Evolutionary conservation across 306 rosid species (phyloP), one percentile per base, ranked within the genome.

Genomic region (Dryas octopetala): DNA sequence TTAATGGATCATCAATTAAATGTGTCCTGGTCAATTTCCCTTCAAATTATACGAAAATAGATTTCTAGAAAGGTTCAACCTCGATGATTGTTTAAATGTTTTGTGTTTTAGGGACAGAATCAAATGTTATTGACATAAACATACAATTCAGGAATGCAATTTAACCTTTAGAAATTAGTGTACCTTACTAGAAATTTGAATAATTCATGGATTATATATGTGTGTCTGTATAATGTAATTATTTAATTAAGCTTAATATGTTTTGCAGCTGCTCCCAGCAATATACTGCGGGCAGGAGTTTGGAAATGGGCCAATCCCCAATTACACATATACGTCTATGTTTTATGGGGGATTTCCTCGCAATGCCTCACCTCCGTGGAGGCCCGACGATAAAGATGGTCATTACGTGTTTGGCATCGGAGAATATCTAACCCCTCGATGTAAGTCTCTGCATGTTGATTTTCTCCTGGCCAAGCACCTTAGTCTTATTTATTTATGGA

Each of bases 361-460:
- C 66, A 79, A 84, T 86, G 91, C 83, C 32, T 87, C 97, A 8
- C 97, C 95, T 38, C 95, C 92, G 16, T 91, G 91, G 91, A 88
- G 95, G 74, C 85, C 95, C 28, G 97, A 91, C 69, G 91, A 91
- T 78, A 86, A 89, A 82, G 95, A 91, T 47, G 97, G 95, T 41
- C 95, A 88, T 80, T 89, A 80, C 7, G 89, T 89, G 59, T 91
- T 86, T 60, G 78, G 83, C 1, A 53, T 89, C 16, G 97, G 92
- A 41, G 97, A 91, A 68, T 83, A 83, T 82, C 38, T 91, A 66
- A 91, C 95, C 57, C 76, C 88, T 55, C 87, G 93, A 57, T 91
- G 97, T 91, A 76, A 67, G 89, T 69, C 53, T 52, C 41, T 74
- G 62, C 48, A 58, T 32, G 38, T 32, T 32, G 38, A 32, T 32